These are phyloP conservation scores for Fusarium equiseti DNA, from an alignment of 2,329 filamentous ascomycete genomes.

Conservation along the genomic window DNA sequence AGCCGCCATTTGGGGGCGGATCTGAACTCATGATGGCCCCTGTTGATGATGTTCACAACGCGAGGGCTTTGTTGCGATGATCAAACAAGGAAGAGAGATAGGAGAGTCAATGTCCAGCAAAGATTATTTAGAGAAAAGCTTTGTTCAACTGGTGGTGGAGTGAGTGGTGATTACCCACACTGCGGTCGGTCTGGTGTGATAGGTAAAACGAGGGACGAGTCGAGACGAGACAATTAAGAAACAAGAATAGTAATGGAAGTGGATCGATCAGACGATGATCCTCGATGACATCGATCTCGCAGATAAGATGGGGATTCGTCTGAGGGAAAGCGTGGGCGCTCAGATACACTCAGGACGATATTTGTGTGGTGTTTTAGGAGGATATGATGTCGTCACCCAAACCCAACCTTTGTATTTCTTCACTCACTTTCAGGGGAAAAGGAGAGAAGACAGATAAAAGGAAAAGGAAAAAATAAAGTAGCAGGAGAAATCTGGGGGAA, in stretches of 20 bases:
- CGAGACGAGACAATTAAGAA: constrained; percentile 8
- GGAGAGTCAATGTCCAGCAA: background rate
- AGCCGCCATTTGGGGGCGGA: constrained; percentile 16
- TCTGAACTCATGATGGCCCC: constrained; percentile 38
- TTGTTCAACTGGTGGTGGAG: constrained; percentile 15
- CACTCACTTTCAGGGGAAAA: background rate
- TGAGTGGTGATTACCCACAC: constrained; percentile 33
- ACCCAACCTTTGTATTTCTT: background rate
- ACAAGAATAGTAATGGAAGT: constrained; percentile 19
- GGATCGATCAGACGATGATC: constrained; percentile 37
- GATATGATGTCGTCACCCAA: constrained; percentile 10
- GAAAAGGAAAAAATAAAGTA: constrained; percentile 15
- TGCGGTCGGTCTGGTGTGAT: constrained; percentile 16
- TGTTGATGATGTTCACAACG: constrained; percentile 2
- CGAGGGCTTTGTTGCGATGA: constrained; percentile 1
- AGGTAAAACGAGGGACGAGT: constrained; percentile 26
- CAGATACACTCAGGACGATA: constrained; percentile 8
- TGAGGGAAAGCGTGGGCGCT: constrained; percentile 18
- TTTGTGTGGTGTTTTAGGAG: constrained; percentile 30
- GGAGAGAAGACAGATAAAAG: background rate
- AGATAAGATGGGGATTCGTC: constrained; percentile 7
- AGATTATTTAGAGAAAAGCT: constrained; percentile 7
- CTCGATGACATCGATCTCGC: constrained; percentile 33
- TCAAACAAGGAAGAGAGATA: background rate
- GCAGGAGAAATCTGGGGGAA: constrained; percentile 32